Evolutionary conservation across 2,329 filamentous ascomycete genomes (phyloP), one percentile per base, ranked within the genome.

Genomic region (Ophiostoma ips): DNA sequence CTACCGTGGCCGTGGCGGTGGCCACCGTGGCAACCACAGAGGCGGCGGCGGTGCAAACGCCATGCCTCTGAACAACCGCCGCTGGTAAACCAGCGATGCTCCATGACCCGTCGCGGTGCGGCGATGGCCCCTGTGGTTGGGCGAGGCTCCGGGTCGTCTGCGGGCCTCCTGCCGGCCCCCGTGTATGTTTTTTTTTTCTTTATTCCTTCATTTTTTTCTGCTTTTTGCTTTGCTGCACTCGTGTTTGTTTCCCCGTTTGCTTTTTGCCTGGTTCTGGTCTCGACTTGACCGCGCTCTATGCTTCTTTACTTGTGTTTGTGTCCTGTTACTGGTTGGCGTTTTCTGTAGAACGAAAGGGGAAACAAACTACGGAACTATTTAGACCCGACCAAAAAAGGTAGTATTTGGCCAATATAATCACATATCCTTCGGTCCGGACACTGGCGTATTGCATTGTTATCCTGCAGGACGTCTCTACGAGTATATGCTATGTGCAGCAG

Each of bases 1-100:
- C 60, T 83, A 83, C 64, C 79, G 83, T 58, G 76, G 79, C 58
- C 73, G 81, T 58, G 68, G 70, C 58, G 68, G 70, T 55, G 64
- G 64, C 49, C 58, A 70, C 71, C 59, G 70, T 36, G 71, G 72
- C 71, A 70, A 71, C 70, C 40, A 51, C 45, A 57, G 61, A 67
- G 65, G 41, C 12, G 34, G 49, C 21, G 37, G 30, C 50, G 62
- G 71, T 59, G 68, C 71, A 61, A 75, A 76, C 61, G 70, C 68
- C 58, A 62, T 70, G 60, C 71, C 72, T 49, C 61, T 76, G 33
- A 64, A 67, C 59, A 71, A 67, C 60, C 69, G 71, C 57, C 69
- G 72, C 55, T 75, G 72, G 72, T 75, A 71, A 67, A 48, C 18
- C 19, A 15, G 13, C 37, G 13, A 43, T 31, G 35, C 35, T 8